Base-by-base conservation (phyloP, 1,139 yeast species). In the Saccharomyces hybrid region DNA sequence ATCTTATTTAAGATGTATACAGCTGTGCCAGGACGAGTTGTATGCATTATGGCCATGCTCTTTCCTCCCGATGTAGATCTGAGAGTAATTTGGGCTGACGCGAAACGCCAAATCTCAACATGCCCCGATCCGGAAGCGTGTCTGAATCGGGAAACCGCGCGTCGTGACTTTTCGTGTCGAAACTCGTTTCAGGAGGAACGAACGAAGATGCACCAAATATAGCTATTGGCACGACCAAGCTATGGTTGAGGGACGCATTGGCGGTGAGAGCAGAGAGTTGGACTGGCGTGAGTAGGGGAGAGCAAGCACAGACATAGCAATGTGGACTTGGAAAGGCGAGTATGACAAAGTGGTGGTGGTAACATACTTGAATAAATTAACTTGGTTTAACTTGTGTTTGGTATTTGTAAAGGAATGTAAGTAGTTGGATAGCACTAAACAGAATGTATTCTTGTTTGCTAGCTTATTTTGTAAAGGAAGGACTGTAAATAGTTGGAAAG, bases 401-500 rank as follows among this genome's bases (percentile, higher is more conserved):
- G 5, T 5, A 28, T 4, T 28, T 5, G 48, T 29, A 57, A 56
- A 53, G 60, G 57, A 55, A 55, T 54, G 57, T 55, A 56, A 55
- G 53, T 51, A 56, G 56, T 52, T 55, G 55, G 56, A 50, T 46
- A 46, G 38, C 20, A 47, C 23, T 27, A 46, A 23, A 25, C 51
- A 5, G 25, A 28, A 28, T 8, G 31, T 28, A 4, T 28, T 28
- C 31, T 28, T 28, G 31, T 28, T 28, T 28, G 31, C 31, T 28
- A 28, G 31, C 5, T 28, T 4, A 28, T 28, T 28, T 28, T 28
- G 5, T 28, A 28, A 28, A 4, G 31, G 31, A 28, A 28, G 31
- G 31, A 28, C 5, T 28, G 31, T 28, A 28, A 28, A 5, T 28
- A 28, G 31, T 28, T 28, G 31, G 31, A 28, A 23, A 28, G 5